Base-by-base conservation (phyloP, 805 yeast genomes). In the Maudiozyma pseudohumilis region DNA sequence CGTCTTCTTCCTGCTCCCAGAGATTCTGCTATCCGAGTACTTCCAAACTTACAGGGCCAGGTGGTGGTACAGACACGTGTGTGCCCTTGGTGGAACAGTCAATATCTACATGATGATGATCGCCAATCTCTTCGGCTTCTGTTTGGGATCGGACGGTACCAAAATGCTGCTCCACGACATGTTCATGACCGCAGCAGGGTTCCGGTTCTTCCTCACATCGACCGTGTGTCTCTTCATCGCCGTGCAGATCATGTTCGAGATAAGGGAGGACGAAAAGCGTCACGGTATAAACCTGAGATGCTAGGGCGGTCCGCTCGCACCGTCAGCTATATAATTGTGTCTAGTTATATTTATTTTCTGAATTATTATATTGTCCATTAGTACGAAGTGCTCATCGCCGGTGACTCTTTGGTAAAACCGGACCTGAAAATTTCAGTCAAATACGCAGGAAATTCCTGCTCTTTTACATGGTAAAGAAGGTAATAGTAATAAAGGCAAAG, bases 31-130 rank as follows among this genome's bases (percentile, higher is more conserved):
- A 12, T 73, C 85, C 0, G 46, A 50, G 17, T 54, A 53, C 29
- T 61, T 63, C 35, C 56, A 59, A 27, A 59, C 55, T 42, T 77
- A 61, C 50, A 61, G 63, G 12, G 47, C 60, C 8, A 49, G 60
- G 40, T 70, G 78, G 66, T 79, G 89, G 84, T 92, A 70, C 59
- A 72, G 96, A 47, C 83, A 80, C 54, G 51, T 79, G 11, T 84
- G 95, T 60, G 95, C 87, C 0, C 47, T 75, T 5, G 98, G 98
- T 3, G 95, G 89, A 4, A 94, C 88, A 21, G 53, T 70, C 17
- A 92, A 92, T 58, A 80, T 92, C 40, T 89, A 96, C 95, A 72
- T 89, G 80, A 89, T 92, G 98, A 87, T 92, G 87, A 71, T 87
- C 46, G 97, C 97, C 12, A 92, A 92, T 52, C 62, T 94, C 37